These are phyloP conservation scores for Apiospora saccharicola DNA, from an alignment of 2,329 filamentous ascomycete species.

Conservation along the genomic window DNA sequence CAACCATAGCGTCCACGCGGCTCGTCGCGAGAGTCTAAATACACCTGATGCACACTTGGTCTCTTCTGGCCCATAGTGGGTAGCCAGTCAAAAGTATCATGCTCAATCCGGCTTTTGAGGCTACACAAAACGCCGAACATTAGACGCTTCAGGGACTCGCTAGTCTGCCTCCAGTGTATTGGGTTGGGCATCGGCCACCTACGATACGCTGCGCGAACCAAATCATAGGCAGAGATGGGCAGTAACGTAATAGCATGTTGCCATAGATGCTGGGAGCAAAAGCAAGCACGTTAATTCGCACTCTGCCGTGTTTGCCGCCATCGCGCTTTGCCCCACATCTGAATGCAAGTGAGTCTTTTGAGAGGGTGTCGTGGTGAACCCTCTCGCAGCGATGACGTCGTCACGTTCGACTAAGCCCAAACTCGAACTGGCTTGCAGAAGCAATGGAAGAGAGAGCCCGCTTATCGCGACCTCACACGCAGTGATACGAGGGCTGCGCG, in stretches of 20 bases:
- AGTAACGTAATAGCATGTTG: neutral
- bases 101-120: neutral
- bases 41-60: neutral
- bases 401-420: neutral
- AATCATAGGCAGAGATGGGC: neutral
- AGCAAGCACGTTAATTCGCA: neutral
- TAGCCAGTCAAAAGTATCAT: constrained; percentile 2
- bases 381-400: neutral
- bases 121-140: neutral
- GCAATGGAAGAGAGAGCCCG: neutral
- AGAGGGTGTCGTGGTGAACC: constrained; percentile 5
- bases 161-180: constrained; percentile 2
- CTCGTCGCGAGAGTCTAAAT: constrained; percentile 36
- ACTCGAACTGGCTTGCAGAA: neutral
- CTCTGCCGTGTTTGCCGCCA: constrained; percentile 23
- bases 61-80: constrained; percentile 1
- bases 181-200: neutral
- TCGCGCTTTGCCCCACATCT: constrained; percentile 19
- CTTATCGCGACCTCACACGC: neutral
- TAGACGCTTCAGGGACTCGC: neutral
- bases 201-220: constrained; percentile 2
- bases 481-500: neutral
- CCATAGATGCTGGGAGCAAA: neutral
- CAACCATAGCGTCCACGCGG: constrained; percentile 36
- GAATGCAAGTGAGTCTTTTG: constrained; percentile 17